Percentiles rank a stretch among this genome's conserved stretches.
Conservation (phyloP, 2,329 filamentous ascomycete species). For the Myriosclerotinia curreyana region DNA sequence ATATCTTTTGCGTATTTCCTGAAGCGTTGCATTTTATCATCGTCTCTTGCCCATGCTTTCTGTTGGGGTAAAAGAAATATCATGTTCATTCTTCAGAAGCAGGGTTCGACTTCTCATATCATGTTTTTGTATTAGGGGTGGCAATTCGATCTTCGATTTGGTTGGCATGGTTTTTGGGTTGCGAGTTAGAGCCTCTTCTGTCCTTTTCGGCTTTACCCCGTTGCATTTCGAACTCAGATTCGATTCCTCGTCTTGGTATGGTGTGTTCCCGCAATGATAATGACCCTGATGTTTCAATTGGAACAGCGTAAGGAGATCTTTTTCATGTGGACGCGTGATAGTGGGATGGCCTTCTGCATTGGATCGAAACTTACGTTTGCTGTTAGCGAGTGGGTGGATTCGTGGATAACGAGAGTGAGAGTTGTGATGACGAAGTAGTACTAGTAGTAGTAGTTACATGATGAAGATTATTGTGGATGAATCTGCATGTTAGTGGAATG, state of each 20-base stretch:
- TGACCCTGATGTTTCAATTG: conserved; percentile 13
- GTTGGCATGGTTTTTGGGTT: conserved; percentile 19
- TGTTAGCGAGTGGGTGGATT: conserved; percentile 12
- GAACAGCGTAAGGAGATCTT: conserved; percentile 14
- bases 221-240: conserved; percentile 12
- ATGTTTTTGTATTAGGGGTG: conserved; percentile 17
- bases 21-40: conserved; percentile 8
- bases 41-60: not conserved
- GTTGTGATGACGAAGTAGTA: not conserved
- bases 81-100: conserved; percentile 15
- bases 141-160: conserved; percentile 16
- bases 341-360: conserved; percentile 16
- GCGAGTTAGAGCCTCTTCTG: conserved; percentile 14
- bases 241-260: conserved; percentile 9
- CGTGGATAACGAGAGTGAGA: not conserved
- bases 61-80: conserved; percentile 12
- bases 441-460: conserved; percentile 11
- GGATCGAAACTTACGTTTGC: conserved; percentile 16
- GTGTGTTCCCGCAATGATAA: conserved; percentile 12
- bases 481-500: conserved; percentile 1
- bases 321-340: conserved; percentile 3
- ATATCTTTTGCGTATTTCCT: conserved; percentile 12
- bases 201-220: conserved; percentile 5
- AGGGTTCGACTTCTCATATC: conserved; percentile 7
- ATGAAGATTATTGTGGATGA: not conserved